Evolutionary conservation across 768 basidiomycete genomes (phyloP), one percentile per base, ranked within the genome.

Genomic region (Amanita thiersii): DNA sequence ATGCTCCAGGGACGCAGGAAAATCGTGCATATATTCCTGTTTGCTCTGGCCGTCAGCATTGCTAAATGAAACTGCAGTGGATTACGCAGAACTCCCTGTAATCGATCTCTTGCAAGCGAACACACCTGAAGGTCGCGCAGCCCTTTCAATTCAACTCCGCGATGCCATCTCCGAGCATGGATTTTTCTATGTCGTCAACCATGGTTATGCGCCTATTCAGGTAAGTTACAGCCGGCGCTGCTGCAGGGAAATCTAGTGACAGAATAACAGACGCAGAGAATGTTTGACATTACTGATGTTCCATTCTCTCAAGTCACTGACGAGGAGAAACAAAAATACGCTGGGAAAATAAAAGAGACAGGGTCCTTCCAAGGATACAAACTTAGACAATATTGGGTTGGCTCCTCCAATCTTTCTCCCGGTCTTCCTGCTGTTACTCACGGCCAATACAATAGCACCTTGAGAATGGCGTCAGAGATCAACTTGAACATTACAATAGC

Each of bases 401-500:
- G 59, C 50, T n/a, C n/a, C n/a, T n/a, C n/a, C n/a, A n/a, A n/a
- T n/a, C 1, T 9, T 15, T 15, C 11, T 12, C 9, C 24, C 12
- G 21, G 11, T 10, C n/a, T n/a, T 36, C 10, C 12, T 7, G 5
- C 28, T 14, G 32, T 29, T 11, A n/a, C 10, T 28, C 10, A 20
- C 10, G 29, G 20, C 23, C 14, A 18, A 14, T 4, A 17, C 23
- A 11, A n/a, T 41, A 83, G 80, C 73, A 76, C 37, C 72, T 82
- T 33, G 75, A 74, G 28, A 69, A 67, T 8, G 81, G 80, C 4
- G 72, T 83, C 18, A 67, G 58, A 11, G 81, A 84, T 51, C 77
- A 81, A 48, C 50, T 81, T 12, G 80, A 83, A 50, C 63, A 72
- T 38, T 82, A 83, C 50, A 78, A 75, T 47, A 65, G 81, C 81